Evolutionary conservation across 352 stramenopile species (phyloP).

Genomic region (Pythium volutum): DNA sequence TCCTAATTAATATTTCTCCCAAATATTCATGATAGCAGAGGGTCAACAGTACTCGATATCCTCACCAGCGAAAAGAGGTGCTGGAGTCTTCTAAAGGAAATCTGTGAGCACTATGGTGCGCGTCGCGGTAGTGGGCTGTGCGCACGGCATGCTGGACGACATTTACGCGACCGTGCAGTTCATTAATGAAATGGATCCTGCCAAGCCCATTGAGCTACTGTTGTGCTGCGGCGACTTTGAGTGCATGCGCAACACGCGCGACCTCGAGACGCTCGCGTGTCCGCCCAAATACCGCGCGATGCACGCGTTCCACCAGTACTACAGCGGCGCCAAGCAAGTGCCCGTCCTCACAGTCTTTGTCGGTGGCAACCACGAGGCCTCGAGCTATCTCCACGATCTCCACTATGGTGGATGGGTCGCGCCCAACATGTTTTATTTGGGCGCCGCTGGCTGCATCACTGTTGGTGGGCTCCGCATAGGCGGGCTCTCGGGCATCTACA

Average conservation of each 20-base stretch:
- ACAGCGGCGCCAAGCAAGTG: conserved; percentile 89
- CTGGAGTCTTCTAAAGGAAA: neutral
- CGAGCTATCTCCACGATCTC: conserved; percentile 95
- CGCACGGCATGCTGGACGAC: conserved; percentile 96
- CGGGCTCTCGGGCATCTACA: conserved; percentile 98
- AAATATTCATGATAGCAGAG: neutral
- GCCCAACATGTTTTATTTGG: conserved; percentile 99
- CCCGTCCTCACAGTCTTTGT: conserved; percentile 97
- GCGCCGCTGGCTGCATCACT: conserved; percentile 91
- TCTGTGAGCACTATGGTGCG: conserved; percentile 37
- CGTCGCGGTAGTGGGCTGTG: conserved; percentile 96
- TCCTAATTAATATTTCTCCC: conserved; percentile 13
- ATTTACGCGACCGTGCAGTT: conserved; percentile 95
- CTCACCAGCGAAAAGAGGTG: neutral
- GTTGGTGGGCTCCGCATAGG: conserved; percentile 93
- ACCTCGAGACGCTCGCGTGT: conserved; percentile 94
- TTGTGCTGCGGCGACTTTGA: conserved; percentile 99
- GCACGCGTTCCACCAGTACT: conserved; percentile 96
- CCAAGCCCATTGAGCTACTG: conserved; percentile 91
- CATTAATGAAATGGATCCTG: conserved; percentile 85
- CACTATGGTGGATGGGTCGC: conserved; percentile 98
- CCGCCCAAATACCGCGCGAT: conserved; percentile 95
- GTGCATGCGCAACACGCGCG: conserved; percentile 92
- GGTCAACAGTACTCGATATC: neutral
- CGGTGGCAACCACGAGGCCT: conserved; percentile 98